A percentile compares a stretch with the other conserved stretches of the same genome.
These are phyloP conservation scores for Dactylella cylindrospora DNA, from an alignment of 2,329 filamentous ascomycete species.

Conservation along the genomic window DNA sequence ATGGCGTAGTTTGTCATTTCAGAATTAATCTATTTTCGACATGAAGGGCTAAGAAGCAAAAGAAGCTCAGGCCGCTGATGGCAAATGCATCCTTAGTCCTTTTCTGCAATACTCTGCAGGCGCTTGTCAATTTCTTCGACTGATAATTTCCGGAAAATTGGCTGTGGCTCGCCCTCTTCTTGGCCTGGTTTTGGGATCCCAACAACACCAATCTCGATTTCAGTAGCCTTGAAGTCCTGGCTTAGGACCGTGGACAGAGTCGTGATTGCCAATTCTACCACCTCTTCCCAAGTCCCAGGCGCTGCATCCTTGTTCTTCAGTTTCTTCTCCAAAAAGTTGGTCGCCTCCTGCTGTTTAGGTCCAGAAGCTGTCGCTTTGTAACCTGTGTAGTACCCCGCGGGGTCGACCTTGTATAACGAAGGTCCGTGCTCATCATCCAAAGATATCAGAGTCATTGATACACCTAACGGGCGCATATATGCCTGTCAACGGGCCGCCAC, in stretches of 20 bases:
- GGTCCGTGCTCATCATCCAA: conserved; percentile 89
- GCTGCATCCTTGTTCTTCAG: conserved; percentile 97
- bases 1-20: conserved; percentile 11
- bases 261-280: conserved; percentile 93
- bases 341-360: conserved; percentile 96
- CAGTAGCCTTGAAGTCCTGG: conserved; percentile 99
- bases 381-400: conserved; percentile 94
- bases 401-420: conserved; percentile 97
- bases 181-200: conserved; percentile 69
- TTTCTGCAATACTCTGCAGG: conserved; percentile 96
- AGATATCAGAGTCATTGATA: conserved; percentile 92
- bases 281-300: conserved; percentile 91
- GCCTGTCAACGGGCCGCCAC: conserved; percentile 59
- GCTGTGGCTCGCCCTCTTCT: conserved; percentile 73
- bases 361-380: conserved; percentile 98
- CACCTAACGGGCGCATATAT: conserved; percentile 96
- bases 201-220: conserved; percentile 96
- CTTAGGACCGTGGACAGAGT: conserved; percentile 94
- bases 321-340: conserved; percentile 99
- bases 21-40: conserved; percentile 21
- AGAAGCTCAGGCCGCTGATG: neutral
- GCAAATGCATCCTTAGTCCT: conserved; percentile 67
- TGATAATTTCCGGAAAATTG: conserved; percentile 81
- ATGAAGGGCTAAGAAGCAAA: neutral
- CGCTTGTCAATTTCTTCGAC: conserved; percentile 98